Base-by-base conservation (phyloP, 1,139 yeast species). In the Candida tetrigidarum region DNA sequence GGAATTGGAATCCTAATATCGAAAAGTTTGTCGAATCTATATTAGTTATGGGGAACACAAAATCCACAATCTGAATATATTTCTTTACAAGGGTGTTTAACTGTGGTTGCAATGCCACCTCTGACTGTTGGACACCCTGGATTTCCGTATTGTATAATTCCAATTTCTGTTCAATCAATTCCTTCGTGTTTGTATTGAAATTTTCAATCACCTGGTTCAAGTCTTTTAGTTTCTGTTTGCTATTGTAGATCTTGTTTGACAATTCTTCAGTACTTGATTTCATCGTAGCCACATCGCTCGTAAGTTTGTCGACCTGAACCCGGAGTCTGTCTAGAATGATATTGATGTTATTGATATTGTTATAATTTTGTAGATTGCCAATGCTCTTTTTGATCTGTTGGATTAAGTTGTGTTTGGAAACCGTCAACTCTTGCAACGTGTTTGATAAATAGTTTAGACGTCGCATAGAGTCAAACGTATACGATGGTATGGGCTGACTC, bases 1-100 rank as follows among this genome's bases (percentile, higher is more conserved):
- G 78, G 42, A 73, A 69, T 43, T 69, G 71, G 3, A 71, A 51
- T 0, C 71, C 76, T 50, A 63, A 42, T 2, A 74, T 69, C 23
- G 60, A 54, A 47, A 71, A 66, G n/a, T 56, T 64, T 45, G 34
- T 56, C 52, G 22, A 36, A 10, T 56, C 53, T 4, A 55, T 47
- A 42, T 62, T 63, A 11, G 56, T 59, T n/a, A 74, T 70, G 11
- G 59, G 56, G 23, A 69, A 54, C 2, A 66, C 55, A 23, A 66
- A 63, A 26, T 52, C 57, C 7, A 71, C 42, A 0, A 58, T 50
- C 8, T 44, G 38, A 10, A 64, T 60, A 11, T 50, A 43, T 2
- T 46, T 39, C 16, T 53, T 59, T 8, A 71, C 52, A 22, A 52
- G 43, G 1, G 38, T 30, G 9, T 62, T 49, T 2, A 67, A 53